These are phyloP conservation scores for Phytophthora citrophthora DNA, from an alignment of 352 stramenopile species.

Conservation along the genomic window DNA sequence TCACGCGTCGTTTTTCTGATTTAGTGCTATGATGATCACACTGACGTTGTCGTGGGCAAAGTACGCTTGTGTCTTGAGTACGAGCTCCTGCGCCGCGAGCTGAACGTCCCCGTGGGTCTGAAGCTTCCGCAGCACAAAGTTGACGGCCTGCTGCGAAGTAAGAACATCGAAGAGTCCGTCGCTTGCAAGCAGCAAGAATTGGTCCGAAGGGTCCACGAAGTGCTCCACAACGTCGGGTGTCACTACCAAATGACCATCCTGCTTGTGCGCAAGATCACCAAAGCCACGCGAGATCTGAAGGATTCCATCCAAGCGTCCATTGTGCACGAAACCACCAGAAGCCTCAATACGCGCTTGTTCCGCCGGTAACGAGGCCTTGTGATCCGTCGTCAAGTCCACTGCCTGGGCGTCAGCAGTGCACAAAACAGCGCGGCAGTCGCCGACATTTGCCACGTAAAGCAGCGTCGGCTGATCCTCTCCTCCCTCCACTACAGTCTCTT, in stretches of 20 bases:
- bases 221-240: constrained; percentile 85
- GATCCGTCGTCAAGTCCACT: constrained; percentile 85
- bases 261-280: constrained; percentile 90
- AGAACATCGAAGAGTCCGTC: constrained; percentile 93
- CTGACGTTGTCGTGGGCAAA: constrained; percentile 93
- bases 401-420: constrained; percentile 75
- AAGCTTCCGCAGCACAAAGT: constrained; percentile 91
- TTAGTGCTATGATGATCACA: constrained; percentile 87
- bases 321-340: constrained; percentile 88
- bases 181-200: constrained; percentile 92
- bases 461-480: constrained; percentile 47
- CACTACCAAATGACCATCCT: constrained; percentile 85
- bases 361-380: constrained; percentile 82
- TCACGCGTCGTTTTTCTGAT: constrained; percentile 61
- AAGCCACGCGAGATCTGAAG: constrained; percentile 89
- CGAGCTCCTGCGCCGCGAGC: constrained; percentile 84
- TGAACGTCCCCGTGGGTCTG: constrained; percentile 90
- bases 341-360: constrained; percentile 86
- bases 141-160: constrained; percentile 90
- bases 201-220: constrained; percentile 64
- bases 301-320: constrained; percentile 88
- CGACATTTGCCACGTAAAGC: constrained; percentile 89
- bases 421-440: constrained; percentile 91
- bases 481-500: constrained; percentile 12
- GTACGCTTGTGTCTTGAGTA: constrained; percentile 90